A percentile compares a stretch with the other conserved stretches of the same genome.
Conservation (phyloP, 208 protist genomes). For the Trichomonas gallinae region DNA sequence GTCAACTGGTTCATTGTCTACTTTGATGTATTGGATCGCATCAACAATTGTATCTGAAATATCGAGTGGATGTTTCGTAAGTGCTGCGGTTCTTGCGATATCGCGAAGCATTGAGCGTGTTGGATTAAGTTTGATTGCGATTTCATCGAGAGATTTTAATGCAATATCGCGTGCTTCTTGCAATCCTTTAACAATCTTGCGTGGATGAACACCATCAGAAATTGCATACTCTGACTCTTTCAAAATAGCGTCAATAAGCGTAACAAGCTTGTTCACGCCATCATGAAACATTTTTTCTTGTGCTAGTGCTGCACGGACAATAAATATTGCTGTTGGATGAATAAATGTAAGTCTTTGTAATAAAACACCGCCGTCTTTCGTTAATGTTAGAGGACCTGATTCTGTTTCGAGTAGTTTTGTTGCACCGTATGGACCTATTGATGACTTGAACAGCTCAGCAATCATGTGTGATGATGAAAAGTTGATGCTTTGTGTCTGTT, state of each 20-base stretch:
- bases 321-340: background rate
- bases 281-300: slow-evolving; percentile 12
- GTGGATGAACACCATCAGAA: background rate
- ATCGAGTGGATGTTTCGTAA: background rate
- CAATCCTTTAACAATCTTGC: background rate
- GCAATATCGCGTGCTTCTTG: background rate
- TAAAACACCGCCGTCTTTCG: background rate
- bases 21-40: background rate
- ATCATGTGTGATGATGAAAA: background rate
- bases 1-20: background rate
- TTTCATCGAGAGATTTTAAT: background rate
- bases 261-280: background rate
- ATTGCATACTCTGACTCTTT: background rate
- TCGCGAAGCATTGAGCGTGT: background rate
- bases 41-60: background rate
- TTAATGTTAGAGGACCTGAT: background rate
- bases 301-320: background rate
- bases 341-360: background rate
- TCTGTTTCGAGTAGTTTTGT: background rate
- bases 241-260: background rate
- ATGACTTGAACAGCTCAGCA: background rate
- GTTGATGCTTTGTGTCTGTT: background rate
- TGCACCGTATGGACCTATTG: background rate
- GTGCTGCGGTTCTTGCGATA: background rate
- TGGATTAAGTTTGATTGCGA: background rate